phyloP scores from a whole-genome alignment of 345 rosid species.

The Melaleuca alternifolia region DNA sequence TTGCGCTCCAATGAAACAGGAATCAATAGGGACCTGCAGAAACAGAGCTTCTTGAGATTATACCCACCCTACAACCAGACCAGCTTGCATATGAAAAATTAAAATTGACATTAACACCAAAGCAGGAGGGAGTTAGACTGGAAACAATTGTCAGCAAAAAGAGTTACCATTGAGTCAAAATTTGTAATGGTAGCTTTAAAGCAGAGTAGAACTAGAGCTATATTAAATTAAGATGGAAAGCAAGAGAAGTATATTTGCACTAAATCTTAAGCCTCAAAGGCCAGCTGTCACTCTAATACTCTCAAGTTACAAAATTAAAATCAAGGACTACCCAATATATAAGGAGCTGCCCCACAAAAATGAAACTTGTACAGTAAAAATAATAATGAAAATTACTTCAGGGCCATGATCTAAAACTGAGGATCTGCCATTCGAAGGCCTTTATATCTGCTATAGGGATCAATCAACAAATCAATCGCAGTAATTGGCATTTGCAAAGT shows the following conservation, averaged over 20 bases:
- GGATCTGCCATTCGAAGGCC: neutral
- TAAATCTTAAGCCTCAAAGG: neutral
- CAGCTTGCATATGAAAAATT: neutral
- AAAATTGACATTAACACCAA: neutral
- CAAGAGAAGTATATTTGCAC: neutral
- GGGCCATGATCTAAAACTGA: neutral
- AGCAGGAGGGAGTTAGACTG: neutral
- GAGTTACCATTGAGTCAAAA: neutral
- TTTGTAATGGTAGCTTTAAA: neutral
- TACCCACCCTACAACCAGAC: neutral
- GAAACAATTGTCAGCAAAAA: neutral
- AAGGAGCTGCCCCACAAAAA: neutral
- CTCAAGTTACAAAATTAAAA: neutral
- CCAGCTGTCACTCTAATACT: neutral
- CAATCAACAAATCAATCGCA: neutral
- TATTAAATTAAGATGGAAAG: neutral
- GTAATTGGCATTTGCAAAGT: neutral
- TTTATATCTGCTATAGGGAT: neutral
- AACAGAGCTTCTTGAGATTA: neutral
- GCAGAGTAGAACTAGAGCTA: neutral
- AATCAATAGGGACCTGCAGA: constrained; percentile 83
- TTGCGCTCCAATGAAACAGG: constrained; percentile 72
- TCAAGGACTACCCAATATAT: neutral
- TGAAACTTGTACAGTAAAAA: neutral
- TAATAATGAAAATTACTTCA: neutral